Evolutionary conservation across 2,329 filamentous ascomycete species (phyloP).

Genomic region (Colletotrichum sp.): DNA sequence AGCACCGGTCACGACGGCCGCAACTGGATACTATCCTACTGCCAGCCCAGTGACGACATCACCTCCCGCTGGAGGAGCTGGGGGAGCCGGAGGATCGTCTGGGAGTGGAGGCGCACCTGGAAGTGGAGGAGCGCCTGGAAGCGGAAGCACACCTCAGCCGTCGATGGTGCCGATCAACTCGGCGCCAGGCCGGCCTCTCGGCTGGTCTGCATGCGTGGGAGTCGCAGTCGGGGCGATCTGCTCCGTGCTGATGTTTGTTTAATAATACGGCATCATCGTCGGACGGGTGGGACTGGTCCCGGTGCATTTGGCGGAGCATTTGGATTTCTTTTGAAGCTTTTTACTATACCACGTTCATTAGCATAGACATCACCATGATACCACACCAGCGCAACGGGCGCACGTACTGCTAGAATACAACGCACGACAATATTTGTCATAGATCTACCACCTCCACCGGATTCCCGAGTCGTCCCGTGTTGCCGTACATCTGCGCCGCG

Average conservation of each 20-base stretch:
- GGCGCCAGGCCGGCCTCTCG: not conserved
- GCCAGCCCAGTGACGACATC: not conserved
- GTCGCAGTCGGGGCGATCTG: not conserved
- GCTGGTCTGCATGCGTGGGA: constrained; percentile 2
- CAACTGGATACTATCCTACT: not conserved
- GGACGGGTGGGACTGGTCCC: not conserved
- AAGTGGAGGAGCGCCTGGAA: not conserved
- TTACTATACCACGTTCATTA: constrained; percentile 19
- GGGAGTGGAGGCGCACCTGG: not conserved
- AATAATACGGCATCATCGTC: not conserved
- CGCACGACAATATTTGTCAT: constrained; percentile 15
- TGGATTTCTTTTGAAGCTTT: not conserved
- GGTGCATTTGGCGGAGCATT: constrained; percentile 15
- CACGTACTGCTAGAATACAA: not conserved
- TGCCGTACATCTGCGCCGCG: constrained; percentile 60
- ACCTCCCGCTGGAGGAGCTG: not conserved
- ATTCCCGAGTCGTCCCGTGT: constrained; percentile 53
- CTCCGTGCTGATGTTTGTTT: constrained; percentile 11
- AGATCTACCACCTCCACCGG: constrained; percentile 40
- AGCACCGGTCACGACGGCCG: constrained; percentile 4
- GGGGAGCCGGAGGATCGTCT: not conserved
- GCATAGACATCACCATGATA: constrained; percentile 19
- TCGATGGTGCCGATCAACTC: constrained; percentile 1
- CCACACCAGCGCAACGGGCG: constrained; percentile 23
- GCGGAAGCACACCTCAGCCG: not conserved